Conservation (phyloP, 805 yeast species). For the Cephaloascus albidus region DNA sequence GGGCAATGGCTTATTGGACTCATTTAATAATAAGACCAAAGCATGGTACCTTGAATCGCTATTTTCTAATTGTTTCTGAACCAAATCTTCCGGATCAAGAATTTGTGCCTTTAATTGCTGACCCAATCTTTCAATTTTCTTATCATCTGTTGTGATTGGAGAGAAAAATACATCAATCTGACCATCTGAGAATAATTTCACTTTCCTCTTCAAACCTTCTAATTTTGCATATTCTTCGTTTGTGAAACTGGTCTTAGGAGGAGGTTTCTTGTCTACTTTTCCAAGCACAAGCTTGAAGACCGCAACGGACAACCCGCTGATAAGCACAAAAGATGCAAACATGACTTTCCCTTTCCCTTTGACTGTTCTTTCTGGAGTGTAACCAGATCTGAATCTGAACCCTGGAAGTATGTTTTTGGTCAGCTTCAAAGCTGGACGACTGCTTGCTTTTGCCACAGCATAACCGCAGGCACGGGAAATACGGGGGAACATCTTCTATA, state of each 20-base stretch:
- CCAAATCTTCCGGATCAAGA: constrained; percentile 41
- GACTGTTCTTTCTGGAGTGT: too few relatives aligned
- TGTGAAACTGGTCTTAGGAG: constrained; percentile 28
- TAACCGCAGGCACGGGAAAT: too few relatives aligned
- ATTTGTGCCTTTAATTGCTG: constrained; percentile 20
- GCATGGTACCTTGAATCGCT: constrained; percentile 39
- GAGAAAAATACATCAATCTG: constrained; percentile 32
- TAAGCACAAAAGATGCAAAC: background rate
- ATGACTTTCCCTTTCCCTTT: too few relatives aligned
- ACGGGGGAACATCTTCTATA: too few relatives aligned
- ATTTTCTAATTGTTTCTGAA: constrained; percentile 33
- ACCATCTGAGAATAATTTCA: constrained; percentile 29
- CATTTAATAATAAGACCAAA: constrained; percentile 19
- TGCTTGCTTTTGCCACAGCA: too few relatives aligned
- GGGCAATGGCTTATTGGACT: constrained; percentile 18
- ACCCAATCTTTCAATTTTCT: constrained; percentile 10
- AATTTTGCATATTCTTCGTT: constrained; percentile 44
- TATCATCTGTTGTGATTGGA: constrained; percentile 15
- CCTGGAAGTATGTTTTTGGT: too few relatives aligned
- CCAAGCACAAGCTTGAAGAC: constrained; percentile 19
- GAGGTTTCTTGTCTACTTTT: constrained; percentile 18
- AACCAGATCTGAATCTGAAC: too few relatives aligned
- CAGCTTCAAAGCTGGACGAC: too few relatives aligned
- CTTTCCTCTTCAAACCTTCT: constrained; percentile 42
- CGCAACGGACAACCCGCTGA: constrained; percentile 15